Base-by-base conservation (phyloP, 1,284 basidiomycete species). In the Marasmius oreades region DNA sequence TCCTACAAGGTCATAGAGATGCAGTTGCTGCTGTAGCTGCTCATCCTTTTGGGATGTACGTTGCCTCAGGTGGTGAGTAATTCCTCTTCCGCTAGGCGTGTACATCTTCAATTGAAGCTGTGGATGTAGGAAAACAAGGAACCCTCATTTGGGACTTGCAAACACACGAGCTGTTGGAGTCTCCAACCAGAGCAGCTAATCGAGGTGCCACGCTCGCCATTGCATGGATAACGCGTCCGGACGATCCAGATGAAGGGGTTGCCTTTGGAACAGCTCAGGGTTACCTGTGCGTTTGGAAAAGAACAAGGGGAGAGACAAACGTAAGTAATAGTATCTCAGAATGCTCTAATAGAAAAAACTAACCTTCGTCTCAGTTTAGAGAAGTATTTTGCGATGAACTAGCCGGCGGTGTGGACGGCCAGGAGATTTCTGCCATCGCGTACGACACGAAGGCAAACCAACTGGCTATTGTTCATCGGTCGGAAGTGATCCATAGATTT, bases 251-350 rank as follows among this genome's bases (percentile, higher is more conserved):
- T 5, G 56, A 57, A 6, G 45, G 51, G 1, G 33, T 57, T 34
- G 56, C 52, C 7, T 57, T 42, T 12, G 52, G 56, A 2, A 57
- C 56, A 2, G 52, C 53, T 16, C 5, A 53, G 34, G 52, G 56
- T 7, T 57, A 43, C n/a, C 45, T 57, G 1, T 42, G 45, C 28
- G 50, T 57, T 16, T 57, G 56, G 52, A 53, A 42, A 31, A 39
- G 46, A 22, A 28, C 26, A n/a, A 31, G 22, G 1, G 39, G 23
- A 12, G 51, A 50, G 37, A 36, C 48, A 16, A 22, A 39, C 3
- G 55, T 57, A n/a, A 53, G 55, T 51, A 42, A 43, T 16, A n/a
- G n/a, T n/a, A n/a, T n/a, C 11, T 26, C 31, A 18, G n/a, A 16
- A 46, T 3, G 4, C 1, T 5, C 7, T 5, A 16, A 28, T 11